phyloP scores from a whole-genome alignment of 2,329 filamentous ascomycete species.

The Calonectria pteridis region DNA sequence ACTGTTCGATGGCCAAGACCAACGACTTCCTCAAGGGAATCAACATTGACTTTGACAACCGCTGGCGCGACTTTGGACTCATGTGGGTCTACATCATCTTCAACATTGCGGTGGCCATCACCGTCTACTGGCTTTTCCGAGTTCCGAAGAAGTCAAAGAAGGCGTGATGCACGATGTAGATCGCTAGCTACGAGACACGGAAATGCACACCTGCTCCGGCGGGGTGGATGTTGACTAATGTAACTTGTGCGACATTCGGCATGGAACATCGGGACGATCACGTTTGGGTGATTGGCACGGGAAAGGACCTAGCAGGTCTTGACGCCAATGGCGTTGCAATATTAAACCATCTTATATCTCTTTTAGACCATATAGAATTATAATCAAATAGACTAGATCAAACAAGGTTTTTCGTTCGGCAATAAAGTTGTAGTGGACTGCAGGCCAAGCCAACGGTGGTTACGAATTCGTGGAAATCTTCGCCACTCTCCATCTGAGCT shows the following conservation, averaged over 20 bases:
- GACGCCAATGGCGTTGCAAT: not conserved
- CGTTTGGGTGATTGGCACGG: not conserved
- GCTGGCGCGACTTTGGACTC: slow-evolving; percentile 70
- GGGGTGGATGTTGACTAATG: not conserved
- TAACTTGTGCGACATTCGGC: not conserved
- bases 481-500: not conserved
- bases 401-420: not conserved
- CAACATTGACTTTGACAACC: slow-evolving; percentile 59
- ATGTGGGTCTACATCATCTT: slow-evolving; percentile 66
- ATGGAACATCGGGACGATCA: not conserved
- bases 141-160: slow-evolving; percentile 47
- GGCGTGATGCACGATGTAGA: not conserved
- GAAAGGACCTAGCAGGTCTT: not conserved
- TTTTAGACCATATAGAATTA: not conserved
- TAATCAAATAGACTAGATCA: slow-evolving; percentile 1
- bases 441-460: not conserved
- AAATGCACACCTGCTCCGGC: not conserved
- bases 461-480: not conserved
- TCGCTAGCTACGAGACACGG: not conserved
- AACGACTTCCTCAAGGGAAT: slow-evolving; percentile 55
- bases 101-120: slow-evolving; percentile 63
- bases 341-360: not conserved
- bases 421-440: not conserved
- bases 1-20: slow-evolving; percentile 54
- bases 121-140: slow-evolving; percentile 60